Conservation (phyloP, 441 rosid genomes). For the Raphanus hybrid region DNA sequence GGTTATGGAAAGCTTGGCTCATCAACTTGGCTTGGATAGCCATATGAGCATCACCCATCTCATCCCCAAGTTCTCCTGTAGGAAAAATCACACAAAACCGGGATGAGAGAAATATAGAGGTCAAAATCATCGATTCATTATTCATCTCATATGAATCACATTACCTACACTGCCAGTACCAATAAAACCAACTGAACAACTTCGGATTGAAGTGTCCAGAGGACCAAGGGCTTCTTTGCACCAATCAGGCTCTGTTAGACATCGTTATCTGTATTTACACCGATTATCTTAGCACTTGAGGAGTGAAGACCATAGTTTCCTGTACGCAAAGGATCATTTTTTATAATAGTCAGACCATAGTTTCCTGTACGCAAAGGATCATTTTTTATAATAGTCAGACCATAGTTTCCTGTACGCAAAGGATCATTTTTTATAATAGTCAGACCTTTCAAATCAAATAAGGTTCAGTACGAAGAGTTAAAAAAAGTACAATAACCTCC, state of each 20-base stretch:
- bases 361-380: too few species aligned
- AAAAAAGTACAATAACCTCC: conserved; percentile 60
- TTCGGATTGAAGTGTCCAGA: conserved; percentile 85
- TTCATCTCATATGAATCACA: conserved; percentile 26
- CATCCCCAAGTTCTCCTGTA: conserved; percentile 91
- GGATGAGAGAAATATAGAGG: conserved; percentile 4
- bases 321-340: too few species aligned
- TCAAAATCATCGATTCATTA: background rate
- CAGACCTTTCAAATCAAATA: background rate
- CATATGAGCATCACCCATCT: conserved; percentile 88
- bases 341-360: too few species aligned
- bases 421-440: too few species aligned
- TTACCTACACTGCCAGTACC: conserved; percentile 92
- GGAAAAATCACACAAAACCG: conserved; percentile 14
- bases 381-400: too few species aligned
- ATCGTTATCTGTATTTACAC: too few species aligned
- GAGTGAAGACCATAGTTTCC: too few species aligned
- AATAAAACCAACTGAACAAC: conserved; percentile 94
- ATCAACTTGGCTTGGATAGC: conserved; percentile 60
- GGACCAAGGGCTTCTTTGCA: conserved; percentile 83
- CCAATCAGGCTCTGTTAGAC: too few species aligned
- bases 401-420: too few species aligned
- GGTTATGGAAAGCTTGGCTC: conserved; percentile 98
- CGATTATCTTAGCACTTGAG: too few species aligned
- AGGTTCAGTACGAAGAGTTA: background rate